Percentiles rank a stretch among this genome's conserved stretches.
phyloP scores from a whole-genome alignment of 768 basidiomycete species.

The Candolleomyces eurysporus region DNA sequence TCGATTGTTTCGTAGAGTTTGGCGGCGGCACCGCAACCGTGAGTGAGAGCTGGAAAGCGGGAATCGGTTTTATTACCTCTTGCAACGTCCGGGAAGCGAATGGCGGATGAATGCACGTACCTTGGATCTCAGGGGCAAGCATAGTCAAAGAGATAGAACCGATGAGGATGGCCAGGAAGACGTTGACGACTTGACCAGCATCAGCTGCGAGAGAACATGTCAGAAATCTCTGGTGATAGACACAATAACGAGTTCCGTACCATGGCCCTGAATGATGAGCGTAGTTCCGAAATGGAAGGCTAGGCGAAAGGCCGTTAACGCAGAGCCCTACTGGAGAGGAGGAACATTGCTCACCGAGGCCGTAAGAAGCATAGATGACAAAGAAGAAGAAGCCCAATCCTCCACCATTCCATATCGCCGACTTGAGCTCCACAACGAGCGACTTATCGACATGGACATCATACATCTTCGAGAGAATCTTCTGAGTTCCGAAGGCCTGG shows the following conservation, averaged over 20 bases:
- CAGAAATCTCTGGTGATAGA: background rate
- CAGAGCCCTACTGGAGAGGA: too few species aligned
- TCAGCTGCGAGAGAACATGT: constrained; percentile 33
- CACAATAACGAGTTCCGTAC: constrained; percentile 24
- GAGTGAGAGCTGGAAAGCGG: constrained; percentile 39
- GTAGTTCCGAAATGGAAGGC: constrained; percentile 58
- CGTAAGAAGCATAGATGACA: constrained; percentile 61
- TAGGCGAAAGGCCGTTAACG: too few species aligned
- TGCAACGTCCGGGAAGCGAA: too few species aligned
- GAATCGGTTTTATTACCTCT: too few species aligned
- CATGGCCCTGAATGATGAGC: constrained; percentile 53
- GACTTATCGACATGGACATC: constrained; percentile 51
- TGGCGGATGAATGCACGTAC: too few species aligned
- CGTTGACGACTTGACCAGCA: constrained; percentile 70
- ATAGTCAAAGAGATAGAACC: constrained; percentile 78
- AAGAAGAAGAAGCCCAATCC: constrained; percentile 69
- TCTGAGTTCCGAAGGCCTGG: constrained; percentile 79
- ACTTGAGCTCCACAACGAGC: constrained; percentile 42
- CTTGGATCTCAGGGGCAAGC: constrained; percentile 73
- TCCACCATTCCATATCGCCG: constrained; percentile 49
- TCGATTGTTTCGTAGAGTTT: constrained; percentile 81
- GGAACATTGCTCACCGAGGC: background rate
- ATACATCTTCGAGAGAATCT: constrained; percentile 54
- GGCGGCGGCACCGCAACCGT: constrained; percentile 72
- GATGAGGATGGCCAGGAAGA: constrained; percentile 71